phyloP scores from a whole-genome alignment of 1,139 yeast species.

The Saccharomyces hybrid region DNA sequence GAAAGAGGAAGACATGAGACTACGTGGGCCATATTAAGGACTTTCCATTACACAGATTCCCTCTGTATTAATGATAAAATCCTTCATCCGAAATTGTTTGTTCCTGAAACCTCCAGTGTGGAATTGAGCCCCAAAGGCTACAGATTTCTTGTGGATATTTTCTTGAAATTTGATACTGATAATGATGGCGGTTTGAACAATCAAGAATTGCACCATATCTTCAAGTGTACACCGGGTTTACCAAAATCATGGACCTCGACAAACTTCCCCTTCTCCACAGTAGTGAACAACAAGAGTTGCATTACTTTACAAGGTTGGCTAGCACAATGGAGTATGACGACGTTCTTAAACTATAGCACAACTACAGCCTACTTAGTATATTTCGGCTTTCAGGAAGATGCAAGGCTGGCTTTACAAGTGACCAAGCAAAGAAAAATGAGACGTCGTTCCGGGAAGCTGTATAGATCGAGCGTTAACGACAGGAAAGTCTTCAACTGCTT shows the following conservation, averaged over 20 bases:
- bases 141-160: conserved; percentile 81
- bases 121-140: conserved; percentile 94
- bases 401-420: conserved; percentile 59
- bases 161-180: conserved; percentile 80
- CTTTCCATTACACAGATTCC: conserved; percentile 88
- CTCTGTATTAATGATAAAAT: conserved; percentile 74
- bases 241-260: conserved; percentile 82
- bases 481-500: conserved; percentile 88
- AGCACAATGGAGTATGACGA: conserved; percentile 97
- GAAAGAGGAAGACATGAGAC: conserved; percentile 94
- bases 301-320: conserved; percentile 96
- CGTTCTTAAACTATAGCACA: conserved; percentile 73
- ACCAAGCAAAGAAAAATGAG: conserved; percentile 72
- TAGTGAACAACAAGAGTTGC: conserved; percentile 80
- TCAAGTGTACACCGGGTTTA: conserved; percentile 86
- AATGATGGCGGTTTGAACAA: conserved; percentile 92
- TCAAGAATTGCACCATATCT: conserved; percentile 56
- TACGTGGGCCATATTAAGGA: conserved; percentile 85
- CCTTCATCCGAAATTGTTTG: conserved; percentile 70
- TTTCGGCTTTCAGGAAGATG: conserved; percentile 63
- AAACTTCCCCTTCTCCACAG: conserved; percentile 80
- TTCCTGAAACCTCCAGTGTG: conserved; percentile 70
- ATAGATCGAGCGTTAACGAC: conserved; percentile 66
- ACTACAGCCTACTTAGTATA: conserved; percentile 85
- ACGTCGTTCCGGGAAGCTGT: conserved; percentile 55